These are phyloP conservation scores for Paramecium sonneborni DNA, from an alignment of 73 alveolate genomes.

Conservation along the genomic window DNA sequence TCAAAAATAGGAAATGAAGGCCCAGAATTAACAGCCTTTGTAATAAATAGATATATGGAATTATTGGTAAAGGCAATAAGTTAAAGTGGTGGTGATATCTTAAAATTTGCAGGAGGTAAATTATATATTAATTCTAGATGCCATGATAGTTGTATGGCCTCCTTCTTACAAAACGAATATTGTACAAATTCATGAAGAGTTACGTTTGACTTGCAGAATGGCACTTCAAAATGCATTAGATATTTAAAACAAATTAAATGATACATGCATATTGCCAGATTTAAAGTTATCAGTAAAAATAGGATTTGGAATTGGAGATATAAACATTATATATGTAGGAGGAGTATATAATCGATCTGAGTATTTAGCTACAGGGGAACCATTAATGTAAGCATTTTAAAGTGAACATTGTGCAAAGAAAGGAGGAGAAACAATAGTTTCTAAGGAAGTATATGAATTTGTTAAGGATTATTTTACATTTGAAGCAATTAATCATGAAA, in stretches of 20 bases:
- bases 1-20: constrained; percentile 86
- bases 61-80: constrained; percentile 80
- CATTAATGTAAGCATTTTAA: constrained; percentile 86
- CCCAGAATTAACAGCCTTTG: constrained; percentile 86
- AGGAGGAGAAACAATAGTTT: constrained; percentile 91
- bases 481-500: constrained; percentile 46
- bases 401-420: constrained; percentile 88
- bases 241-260: constrained; percentile 82
- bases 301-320: constrained; percentile 91
- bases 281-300: constrained; percentile 70
- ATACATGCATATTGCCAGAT: constrained; percentile 80
- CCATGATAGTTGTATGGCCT: constrained; percentile 96
- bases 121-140: constrained; percentile 67
- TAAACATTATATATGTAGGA: constrained; percentile 91
- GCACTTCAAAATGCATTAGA: constrained; percentile 90
- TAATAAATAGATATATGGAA: constrained; percentile 90
- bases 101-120: constrained; percentile 86
- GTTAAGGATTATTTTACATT: constrained; percentile 78
- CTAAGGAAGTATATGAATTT: constrained; percentile 78
- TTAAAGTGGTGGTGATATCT: constrained; percentile 93
- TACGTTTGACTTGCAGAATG: constrained; percentile 73
- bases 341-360: constrained; percentile 95
- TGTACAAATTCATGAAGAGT: constrained; percentile 63
- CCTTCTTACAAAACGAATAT: neutral
- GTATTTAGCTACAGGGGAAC: constrained; percentile 91